Evolutionary conservation across 257 asterid genomes (phyloP).

Genomic region (Nicotiana sylvestris): DNA sequence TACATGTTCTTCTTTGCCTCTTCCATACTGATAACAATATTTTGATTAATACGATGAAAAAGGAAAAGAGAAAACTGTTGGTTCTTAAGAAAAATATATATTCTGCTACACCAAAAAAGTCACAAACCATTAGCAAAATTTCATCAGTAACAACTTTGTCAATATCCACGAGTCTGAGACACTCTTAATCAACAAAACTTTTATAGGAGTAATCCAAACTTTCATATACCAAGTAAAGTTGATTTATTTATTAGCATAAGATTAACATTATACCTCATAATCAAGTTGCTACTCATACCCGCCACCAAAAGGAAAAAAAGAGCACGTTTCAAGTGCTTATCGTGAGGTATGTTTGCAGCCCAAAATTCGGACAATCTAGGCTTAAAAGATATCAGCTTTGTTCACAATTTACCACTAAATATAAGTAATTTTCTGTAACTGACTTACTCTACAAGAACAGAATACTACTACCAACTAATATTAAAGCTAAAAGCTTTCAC

Average conservation of each 20-base stretch:
- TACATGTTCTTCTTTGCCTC: constrained; percentile 99
- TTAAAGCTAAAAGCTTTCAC: neutral
- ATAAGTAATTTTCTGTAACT: too few species aligned
- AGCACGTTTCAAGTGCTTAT: neutral
- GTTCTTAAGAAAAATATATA: too few species aligned
- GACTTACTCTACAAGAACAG: too few species aligned
- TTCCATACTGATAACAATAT: constrained; percentile 61
- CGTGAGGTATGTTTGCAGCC: neutral
- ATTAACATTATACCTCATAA: neutral
- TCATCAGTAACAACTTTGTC: neutral
- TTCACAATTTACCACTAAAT: neutral
- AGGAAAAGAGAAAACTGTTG: neutral
- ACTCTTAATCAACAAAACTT: neutral
- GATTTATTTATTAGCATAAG: neutral
- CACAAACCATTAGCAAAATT: neutral
- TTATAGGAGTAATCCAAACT: neutral
- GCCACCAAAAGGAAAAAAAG: neutral
- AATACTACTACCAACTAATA: too few species aligned
- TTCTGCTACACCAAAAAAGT: neutral
- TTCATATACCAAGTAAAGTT: neutral
- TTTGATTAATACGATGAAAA: neutral
- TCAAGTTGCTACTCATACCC: neutral
- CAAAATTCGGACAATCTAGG: neutral
- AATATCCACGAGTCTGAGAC: neutral
- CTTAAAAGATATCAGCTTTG: neutral